Base-by-base conservation (phyloP, 371 early-diverging fungal genomes). In the Rhizopus sp. region DNA sequence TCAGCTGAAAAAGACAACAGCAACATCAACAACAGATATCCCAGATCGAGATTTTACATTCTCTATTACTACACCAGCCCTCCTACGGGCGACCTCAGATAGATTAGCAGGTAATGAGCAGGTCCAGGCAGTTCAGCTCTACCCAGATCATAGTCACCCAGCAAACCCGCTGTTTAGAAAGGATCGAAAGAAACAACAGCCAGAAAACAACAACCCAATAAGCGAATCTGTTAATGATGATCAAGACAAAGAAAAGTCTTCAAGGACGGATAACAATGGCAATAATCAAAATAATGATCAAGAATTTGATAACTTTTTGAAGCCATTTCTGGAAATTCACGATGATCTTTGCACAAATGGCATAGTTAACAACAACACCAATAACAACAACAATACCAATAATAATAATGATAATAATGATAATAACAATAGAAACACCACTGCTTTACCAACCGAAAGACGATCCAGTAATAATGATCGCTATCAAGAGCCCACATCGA, bases 91-190 rank as follows among this genome's bases (percentile, higher is more conserved):
- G 31, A 32, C 13, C 34, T 10, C 41, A 7, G 35, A 32, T 5
- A 52, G 9, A 31, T 29, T 29, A 35, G 50, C 12, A 55, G 45
- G 29, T 23, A 41, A 35, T 9, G 51, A 51, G 29, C 40, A 45
- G 10, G 47, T 64, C 32, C 46, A 50, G 13, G 40, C 53, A 3
- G 60, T 64, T 13, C 59, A 50, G 23, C 53, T 64, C 3, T 64
- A 64, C 47, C 55, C 60, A 33, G 60, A 60, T 37, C 60, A 64
- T 35, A 31, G 55, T 13, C 64, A 60, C 37, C 64, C 64, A 9
- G 64, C 51, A n/a, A 59, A 51, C 10, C 39, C 38, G 9, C 13
- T 57, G 40, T 16, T 53, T n/a, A 39, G 53, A 41, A 39, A 40
- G 17, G 30, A 53, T 30, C 17, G 40, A 38, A 41, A 51, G 15